Percentiles rank a stretch among this genome's conserved stretches.
Evolutionary conservation across 140 eudicot species (phyloP).

Genomic region (Stevia rebaudiana): DNA sequence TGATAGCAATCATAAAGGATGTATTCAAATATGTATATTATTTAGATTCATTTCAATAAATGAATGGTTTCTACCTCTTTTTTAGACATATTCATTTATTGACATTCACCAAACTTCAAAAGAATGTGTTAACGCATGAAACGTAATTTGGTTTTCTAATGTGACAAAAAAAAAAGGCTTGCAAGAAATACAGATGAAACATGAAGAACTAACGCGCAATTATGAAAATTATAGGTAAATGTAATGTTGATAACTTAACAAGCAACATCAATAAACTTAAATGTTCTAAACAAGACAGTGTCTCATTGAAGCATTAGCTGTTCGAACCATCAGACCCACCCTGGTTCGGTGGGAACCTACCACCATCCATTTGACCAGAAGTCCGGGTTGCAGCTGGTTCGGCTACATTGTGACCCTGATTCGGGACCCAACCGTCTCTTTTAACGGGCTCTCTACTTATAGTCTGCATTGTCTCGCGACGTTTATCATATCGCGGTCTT

Average conservation of each 20-base stretch:
- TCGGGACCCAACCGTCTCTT: slow-evolving; percentile 31
- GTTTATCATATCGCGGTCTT: slow-evolving; percentile 75
- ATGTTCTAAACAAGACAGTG: background rate
- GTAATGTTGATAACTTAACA: background rate
- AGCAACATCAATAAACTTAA: slow-evolving; percentile 11
- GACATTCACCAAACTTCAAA: no score
- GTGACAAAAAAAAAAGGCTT: no score
- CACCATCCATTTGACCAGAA: slow-evolving; percentile 26
- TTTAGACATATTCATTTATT: no score
- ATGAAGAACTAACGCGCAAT: background rate
- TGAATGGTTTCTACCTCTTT: no score
- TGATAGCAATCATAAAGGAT: no score
- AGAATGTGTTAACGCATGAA: no score
- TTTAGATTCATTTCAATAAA: no score
- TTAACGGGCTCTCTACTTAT: slow-evolving; percentile 49
- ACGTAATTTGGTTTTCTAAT: no score
- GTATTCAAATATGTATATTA: no score
- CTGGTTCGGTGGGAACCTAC: slow-evolving; percentile 29
- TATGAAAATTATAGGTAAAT: background rate
- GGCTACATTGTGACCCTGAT: slow-evolving; percentile 21
- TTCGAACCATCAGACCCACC: slow-evolving; percentile 34
- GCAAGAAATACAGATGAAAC: no score
- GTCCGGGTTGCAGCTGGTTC: slow-evolving; percentile 29
- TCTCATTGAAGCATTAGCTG: slow-evolving; percentile 3
- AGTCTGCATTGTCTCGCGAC: slow-evolving; percentile 79